phyloP scores from a whole-genome alignment of 306 rosid species.

The Prunus padus region DNA sequence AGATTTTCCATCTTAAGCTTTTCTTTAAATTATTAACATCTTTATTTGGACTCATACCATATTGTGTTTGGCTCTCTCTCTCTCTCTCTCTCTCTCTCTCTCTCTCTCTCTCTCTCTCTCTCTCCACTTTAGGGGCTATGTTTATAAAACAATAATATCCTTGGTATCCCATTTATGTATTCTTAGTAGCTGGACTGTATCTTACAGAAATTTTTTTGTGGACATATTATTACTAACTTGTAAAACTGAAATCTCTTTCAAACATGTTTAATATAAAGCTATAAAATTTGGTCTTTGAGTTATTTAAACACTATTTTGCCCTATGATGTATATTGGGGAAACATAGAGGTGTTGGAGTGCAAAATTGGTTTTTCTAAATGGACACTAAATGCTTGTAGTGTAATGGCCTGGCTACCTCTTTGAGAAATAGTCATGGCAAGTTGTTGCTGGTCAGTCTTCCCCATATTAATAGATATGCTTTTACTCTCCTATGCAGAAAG shows the following conservation, averaged over 20 bases:
- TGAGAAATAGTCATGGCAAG: not conserved
- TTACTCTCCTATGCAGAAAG: conserved; percentile 57
- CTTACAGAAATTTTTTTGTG: not conserved
- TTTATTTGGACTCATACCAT: not conserved
- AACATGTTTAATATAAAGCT: not conserved
- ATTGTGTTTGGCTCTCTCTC: not conserved
- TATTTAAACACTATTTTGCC: not conserved
- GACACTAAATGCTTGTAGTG: conserved; percentile 3
- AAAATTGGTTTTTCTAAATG: not conserved
- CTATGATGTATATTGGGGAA: conserved; percentile 7
- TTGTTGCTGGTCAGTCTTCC: not conserved
- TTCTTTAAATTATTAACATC: conserved; percentile 4
- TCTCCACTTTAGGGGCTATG: not conserved
- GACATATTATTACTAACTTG: not conserved
- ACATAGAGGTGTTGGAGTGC: not conserved
- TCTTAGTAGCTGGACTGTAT: not conserved
- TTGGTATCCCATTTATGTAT: not conserved
- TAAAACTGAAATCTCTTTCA: not conserved
- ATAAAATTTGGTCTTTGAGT: not conserved
- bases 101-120: not conserved
- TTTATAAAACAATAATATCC: not conserved
- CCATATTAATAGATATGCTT: not conserved
- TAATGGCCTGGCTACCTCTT: not conserved
- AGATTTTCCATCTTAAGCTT: conserved; percentile 5
- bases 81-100: no score